These are phyloP conservation scores for Globisporangium abappressorium DNA, from an alignment of 352 stramenopile species.

Conservation along the genomic window DNA sequence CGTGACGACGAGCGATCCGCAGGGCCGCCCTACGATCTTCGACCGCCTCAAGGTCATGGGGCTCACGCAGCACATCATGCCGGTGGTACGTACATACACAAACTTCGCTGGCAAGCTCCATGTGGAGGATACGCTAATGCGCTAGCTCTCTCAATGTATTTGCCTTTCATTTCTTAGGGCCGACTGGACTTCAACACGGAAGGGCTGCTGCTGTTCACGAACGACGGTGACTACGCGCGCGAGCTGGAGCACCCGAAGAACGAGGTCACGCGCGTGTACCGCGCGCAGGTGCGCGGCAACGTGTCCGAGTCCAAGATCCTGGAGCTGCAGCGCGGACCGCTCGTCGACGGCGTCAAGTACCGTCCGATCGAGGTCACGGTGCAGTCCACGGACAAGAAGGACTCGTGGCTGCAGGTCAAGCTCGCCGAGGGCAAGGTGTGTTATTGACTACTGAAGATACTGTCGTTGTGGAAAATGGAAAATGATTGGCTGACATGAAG, in stretches of 20 bases:
- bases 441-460: neutral
- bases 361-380: conserved; percentile 66
- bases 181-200: conserved; percentile 93
- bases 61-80: conserved; percentile 82
- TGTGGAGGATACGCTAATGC: neutral
- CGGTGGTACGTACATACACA: conserved; percentile 51
- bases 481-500: neutral
- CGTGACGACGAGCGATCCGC: conserved; percentile 72
- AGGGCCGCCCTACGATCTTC: conserved; percentile 87
- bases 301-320: conserved; percentile 79
- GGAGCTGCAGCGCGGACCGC: conserved; percentile 67
- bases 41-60: conserved; percentile 81
- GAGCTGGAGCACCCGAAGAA: conserved; percentile 86
- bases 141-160: neutral
- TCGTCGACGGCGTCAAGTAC: conserved; percentile 86
- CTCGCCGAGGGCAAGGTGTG: conserved; percentile 84
- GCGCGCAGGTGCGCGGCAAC: conserved; percentile 77
- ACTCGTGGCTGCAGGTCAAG: conserved; percentile 88
- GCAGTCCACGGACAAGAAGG: conserved; percentile 81
- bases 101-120: neutral
- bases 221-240: conserved; percentile 88
- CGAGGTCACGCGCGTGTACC: conserved; percentile 75
- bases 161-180: conserved; percentile 28
- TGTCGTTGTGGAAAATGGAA: neutral
- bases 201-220: conserved; percentile 90